phyloP scores from a whole-genome alignment of 2,329 filamentous ascomycete species.

The Tolypocladium endophyticum region DNA sequence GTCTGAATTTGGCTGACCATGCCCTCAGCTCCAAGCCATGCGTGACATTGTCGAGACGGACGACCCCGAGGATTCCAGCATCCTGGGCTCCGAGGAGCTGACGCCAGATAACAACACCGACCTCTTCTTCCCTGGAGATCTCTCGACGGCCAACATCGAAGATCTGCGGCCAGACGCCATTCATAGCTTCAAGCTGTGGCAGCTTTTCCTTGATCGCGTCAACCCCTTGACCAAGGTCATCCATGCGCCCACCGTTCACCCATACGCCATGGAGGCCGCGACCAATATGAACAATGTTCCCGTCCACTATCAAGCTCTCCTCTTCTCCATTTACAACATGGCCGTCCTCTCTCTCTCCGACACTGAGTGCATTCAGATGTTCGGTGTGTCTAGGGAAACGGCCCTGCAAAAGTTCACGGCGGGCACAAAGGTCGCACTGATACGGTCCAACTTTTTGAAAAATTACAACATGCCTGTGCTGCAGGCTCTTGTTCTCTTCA shows the following conservation, averaged over 20 bases:
- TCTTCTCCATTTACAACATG: slow-evolving; percentile 57
- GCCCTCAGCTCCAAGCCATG: slow-evolving; percentile 43
- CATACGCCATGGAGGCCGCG: slow-evolving; percentile 52
- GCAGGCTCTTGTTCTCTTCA: slow-evolving; percentile 47
- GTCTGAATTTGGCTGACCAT: background rate
- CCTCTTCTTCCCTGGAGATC: slow-evolving; percentile 33
- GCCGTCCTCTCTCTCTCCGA: slow-evolving; percentile 44
- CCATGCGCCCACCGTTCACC: slow-evolving; percentile 60
- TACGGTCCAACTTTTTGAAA: slow-evolving; percentile 45
- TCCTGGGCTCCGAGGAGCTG: slow-evolving; percentile 35
- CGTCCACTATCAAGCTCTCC: slow-evolving; percentile 47
- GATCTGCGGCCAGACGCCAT: slow-evolving; percentile 53
- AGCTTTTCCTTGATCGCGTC: slow-evolving; percentile 62
- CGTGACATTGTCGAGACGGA: slow-evolving; percentile 44
- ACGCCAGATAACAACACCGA: slow-evolving; percentile 43
- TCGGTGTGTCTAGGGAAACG: slow-evolving; percentile 37
- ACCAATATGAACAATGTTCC: slow-evolving; percentile 43
- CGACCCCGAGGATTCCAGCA: slow-evolving; percentile 35
- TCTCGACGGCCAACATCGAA: slow-evolving; percentile 27
- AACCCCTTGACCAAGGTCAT: slow-evolving; percentile 65
- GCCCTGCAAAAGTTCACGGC: slow-evolving; percentile 41
- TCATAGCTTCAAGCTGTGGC: slow-evolving; percentile 63
- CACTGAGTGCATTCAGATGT: slow-evolving; percentile 42
- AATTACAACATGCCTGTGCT: slow-evolving; percentile 47
- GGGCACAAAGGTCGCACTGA: slow-evolving; percentile 39